A percentile compares a stretch with the other conserved stretches of the same genome.
Evolutionary conservation across 2,329 filamentous ascomycete genomes (phyloP).

Genomic region (Hypoxylon sp.): DNA sequence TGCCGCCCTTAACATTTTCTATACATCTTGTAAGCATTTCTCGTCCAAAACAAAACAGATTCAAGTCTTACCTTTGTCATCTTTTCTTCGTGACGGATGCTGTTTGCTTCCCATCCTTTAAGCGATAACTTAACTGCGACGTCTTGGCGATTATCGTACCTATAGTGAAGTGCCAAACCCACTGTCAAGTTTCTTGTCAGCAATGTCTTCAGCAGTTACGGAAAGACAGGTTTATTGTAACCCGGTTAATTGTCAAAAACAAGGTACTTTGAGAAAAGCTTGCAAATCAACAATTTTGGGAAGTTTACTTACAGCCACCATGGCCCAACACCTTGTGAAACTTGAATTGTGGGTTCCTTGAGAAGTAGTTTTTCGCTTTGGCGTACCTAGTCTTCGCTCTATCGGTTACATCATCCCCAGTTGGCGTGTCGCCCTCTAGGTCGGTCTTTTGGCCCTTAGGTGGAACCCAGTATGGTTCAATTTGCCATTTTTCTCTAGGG

Average conservation of each 20-base stretch:
- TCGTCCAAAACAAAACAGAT: background rate
- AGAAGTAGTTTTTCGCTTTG: background rate
- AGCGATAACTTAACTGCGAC: constrained; percentile 25
- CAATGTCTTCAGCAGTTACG: background rate
- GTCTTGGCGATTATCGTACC: constrained; percentile 3
- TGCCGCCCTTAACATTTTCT: constrained; percentile 23
- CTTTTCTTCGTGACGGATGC: constrained; percentile 22
- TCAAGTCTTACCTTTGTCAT: constrained; percentile 16
- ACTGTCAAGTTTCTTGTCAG: constrained; percentile 18
- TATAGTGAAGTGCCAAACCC: constrained; percentile 35
- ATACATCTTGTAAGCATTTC: constrained; percentile 3
- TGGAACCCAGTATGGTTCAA: too few relatives aligned
- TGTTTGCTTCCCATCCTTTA: background rate
- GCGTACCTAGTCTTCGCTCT: background rate
- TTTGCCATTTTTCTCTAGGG: background rate
- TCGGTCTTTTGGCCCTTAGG: background rate
- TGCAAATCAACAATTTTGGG: too few relatives aligned
- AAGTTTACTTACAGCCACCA: constrained; percentile 31
- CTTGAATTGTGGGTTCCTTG: background rate
- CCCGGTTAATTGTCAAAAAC: too few relatives aligned
- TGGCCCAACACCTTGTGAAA: constrained; percentile 24
- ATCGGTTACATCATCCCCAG: background rate
- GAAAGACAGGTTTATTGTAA: background rate
- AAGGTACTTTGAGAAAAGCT: too few relatives aligned
- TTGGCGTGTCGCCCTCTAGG: background rate